Conservation (phyloP, 768 basidiomycete genomes). For the Agrocybe praecox region DNA sequence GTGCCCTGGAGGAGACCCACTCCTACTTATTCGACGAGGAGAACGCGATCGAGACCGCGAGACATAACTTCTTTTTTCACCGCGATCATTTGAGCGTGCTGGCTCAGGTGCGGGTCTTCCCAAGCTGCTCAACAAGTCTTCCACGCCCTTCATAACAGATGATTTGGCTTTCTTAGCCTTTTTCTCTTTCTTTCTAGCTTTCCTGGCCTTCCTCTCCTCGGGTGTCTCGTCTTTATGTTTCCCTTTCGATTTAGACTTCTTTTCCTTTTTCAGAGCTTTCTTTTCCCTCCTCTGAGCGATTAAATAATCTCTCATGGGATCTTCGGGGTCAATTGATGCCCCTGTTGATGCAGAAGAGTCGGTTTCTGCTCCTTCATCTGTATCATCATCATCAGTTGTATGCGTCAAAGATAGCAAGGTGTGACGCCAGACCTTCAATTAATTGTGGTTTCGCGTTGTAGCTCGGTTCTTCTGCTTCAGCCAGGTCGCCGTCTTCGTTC, state of each 20-base stretch:
- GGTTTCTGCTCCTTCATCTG: slow-evolving; percentile 56
- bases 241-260: slow-evolving; percentile 67
- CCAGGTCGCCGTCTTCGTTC: slow-evolving; percentile 82
- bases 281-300: slow-evolving; percentile 73
- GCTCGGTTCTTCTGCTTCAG: slow-evolving; percentile 82
- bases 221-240: slow-evolving; percentile 78
- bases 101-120: slow-evolving; percentile 22
- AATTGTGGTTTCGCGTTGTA: slow-evolving; percentile 85
- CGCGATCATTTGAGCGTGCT: slow-evolving; percentile 20
- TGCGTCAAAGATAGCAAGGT: slow-evolving; percentile 5
- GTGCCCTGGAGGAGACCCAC: slow-evolving; percentile 25
- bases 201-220: slow-evolving; percentile 75
- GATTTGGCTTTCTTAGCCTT: slow-evolving; percentile 64
- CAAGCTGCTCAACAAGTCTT: slow-evolving; percentile 61
- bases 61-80: slow-evolving; percentile 2
- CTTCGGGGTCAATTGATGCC: slow-evolving; percentile 87
- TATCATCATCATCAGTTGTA: not conserved
- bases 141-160: slow-evolving; percentile 64
- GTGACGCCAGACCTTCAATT: slow-evolving; percentile 49
- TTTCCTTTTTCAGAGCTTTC: slow-evolving; percentile 70
- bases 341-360: slow-evolving; percentile 68
- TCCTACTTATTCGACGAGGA: slow-evolving; percentile 16
- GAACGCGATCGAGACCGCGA: slow-evolving; percentile 6
- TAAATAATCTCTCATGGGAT: slow-evolving; percentile 96
- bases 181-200: slow-evolving; percentile 73